phyloP scores from a whole-genome alignment of 768 basidiomycete species.

The Phanerochaete carnosa region DNA sequence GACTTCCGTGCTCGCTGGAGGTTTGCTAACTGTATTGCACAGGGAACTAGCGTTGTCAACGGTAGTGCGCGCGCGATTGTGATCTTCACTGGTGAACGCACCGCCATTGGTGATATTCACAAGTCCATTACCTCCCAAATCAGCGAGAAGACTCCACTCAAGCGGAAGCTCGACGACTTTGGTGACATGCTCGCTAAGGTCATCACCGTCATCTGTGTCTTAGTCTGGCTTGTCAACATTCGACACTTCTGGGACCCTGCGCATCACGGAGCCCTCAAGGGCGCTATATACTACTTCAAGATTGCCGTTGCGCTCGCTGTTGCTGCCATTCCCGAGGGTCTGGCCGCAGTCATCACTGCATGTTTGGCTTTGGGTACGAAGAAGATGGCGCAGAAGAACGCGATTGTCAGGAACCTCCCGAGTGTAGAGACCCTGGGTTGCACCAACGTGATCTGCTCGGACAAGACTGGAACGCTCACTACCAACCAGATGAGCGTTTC shows the following conservation, averaged over 20 bases:
- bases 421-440: conserved; percentile 97
- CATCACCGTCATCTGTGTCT: conserved; percentile 93
- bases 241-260: conserved; percentile 95
- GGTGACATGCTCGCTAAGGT: conserved; percentile 97
- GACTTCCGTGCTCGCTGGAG: neutral
- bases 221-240: conserved; percentile 97
- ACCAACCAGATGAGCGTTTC: conserved; percentile 98
- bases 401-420: conserved; percentile 94
- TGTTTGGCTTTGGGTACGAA: conserved; percentile 96
- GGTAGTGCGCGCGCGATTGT: conserved; percentile 88
- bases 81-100: conserved; percentile 78
- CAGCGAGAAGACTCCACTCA: conserved; percentile 93
- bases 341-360: conserved; percentile 98
- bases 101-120: conserved; percentile 97
- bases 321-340: conserved; percentile 95
- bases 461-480: conserved; percentile 96
- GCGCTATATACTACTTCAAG: conserved; percentile 98
- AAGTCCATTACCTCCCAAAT: conserved; percentile 93
- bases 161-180: conserved; percentile 97
- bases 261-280: conserved; percentile 87
- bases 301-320: conserved; percentile 99
- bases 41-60: conserved; percentile 97
- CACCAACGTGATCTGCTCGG: conserved; percentile 98
- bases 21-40: neutral
- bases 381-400: conserved; percentile 99